phyloP scores from a whole-genome alignment of 345 rosid species.

The Ceriops decandra region DNA sequence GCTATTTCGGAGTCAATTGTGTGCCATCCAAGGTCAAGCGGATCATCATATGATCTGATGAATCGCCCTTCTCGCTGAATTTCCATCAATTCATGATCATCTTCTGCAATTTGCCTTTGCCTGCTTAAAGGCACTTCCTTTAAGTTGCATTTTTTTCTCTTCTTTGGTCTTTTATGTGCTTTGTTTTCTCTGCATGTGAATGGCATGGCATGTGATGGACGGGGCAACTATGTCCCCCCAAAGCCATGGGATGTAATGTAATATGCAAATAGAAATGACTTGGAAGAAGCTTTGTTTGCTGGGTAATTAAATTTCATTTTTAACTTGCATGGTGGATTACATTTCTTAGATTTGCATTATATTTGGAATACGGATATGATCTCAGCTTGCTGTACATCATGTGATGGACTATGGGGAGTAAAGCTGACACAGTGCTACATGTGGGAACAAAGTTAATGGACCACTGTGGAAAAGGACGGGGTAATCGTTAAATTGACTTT shows the following conservation, averaged over 20 bases:
- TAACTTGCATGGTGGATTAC: background rate
- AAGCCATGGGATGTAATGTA: constrained; percentile 3
- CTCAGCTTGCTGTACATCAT: constrained; percentile 28
- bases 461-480: constrained; percentile 7
- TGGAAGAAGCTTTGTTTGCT: constrained; percentile 4
- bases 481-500: background rate
- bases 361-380: background rate
- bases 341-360: background rate
- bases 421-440: constrained; percentile 33
- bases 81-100: background rate
- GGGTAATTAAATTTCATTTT: background rate
- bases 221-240: background rate
- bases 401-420: constrained; percentile 36
- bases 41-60: constrained; percentile 36
- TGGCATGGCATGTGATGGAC: too few relatives aligned
- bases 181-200: too few relatives aligned
- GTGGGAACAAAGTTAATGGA: constrained; percentile 24
- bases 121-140: background rate
- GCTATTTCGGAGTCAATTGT: constrained; percentile 71
- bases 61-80: constrained; percentile 26
- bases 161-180: background rate
- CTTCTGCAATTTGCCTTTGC: constrained; percentile 1
- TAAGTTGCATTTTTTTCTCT: background rate
- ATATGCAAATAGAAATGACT: constrained; percentile 5
- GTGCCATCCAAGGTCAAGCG: constrained; percentile 48